Base-by-base conservation (phyloP, 2,329 filamentous ascomycete genomes). In the Plectosphaerella plurivora region DNA sequence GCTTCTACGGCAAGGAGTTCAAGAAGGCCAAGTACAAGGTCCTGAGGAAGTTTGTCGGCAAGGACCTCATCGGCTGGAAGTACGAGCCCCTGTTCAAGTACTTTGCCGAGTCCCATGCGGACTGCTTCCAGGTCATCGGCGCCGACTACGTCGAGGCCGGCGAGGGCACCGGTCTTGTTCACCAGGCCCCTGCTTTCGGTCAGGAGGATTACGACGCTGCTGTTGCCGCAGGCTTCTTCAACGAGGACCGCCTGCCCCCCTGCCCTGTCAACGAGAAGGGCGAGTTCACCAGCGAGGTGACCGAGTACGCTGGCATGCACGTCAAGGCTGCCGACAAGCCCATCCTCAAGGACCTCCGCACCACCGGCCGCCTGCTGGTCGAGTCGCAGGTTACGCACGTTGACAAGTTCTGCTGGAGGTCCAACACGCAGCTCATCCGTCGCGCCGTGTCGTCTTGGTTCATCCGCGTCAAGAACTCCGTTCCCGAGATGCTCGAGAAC, bases 1-100 rank as follows among this genome's bases (percentile, higher is more conserved):
- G 88, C 5, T 76, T 97, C 2, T 97, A 96, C 76, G 48, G 48
- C 15, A 97, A 97, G 69, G 91, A 96, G 60, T 88, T 88, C 8
- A 97, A 96, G 75, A 96, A 96, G 75, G 91, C 91, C 48, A 95
- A 96, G 67, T 96, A 86, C 73, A 91, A 90, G 75, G 78, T 94
- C 49, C 67, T 96, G 14, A 81, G 88, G 57, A 92, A 88, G 63
- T 72, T 95, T 60, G 88, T 86, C 71, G 93, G 93, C 47, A 88
- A 84, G 58, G 86, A 91, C 46, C 91, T 97, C 85, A 73, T 89
- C 33, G 91, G 89, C 39, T 95, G 90, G 89, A 88, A 85, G 66
- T 97, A 97, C 65, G 78, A 91, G 68, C 92, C 93, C 7, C 79
- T 92, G 1, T 97, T 97, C 69, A 81, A 88, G 65, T 97, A 96